These are phyloP conservation scores for Fusarium foetens DNA, from an alignment of 2,329 filamentous ascomycete species.

Conservation along the genomic window DNA sequence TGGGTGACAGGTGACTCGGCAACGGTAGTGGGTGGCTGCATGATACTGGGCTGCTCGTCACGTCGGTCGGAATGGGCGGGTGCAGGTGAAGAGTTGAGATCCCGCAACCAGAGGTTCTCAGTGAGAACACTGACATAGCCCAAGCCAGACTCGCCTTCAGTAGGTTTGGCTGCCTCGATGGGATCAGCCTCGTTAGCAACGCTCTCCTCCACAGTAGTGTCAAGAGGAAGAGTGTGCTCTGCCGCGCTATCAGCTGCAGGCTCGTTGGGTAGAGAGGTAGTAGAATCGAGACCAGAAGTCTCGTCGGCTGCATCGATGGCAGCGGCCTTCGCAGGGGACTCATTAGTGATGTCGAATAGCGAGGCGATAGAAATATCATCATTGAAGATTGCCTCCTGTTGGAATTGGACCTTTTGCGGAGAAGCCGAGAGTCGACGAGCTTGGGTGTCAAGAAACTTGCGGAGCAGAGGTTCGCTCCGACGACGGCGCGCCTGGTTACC, in stretches of 20 bases:
- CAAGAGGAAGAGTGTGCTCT: background rate
- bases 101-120: background rate
- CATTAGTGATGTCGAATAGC: conserved; percentile 1
- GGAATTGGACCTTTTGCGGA: conserved; percentile 42
- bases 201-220: background rate
- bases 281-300: background rate
- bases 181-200: background rate
- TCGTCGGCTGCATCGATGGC: background rate
- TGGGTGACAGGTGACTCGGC: background rate
- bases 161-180: background rate
- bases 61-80: background rate
- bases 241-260: background rate
- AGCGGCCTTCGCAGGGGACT: background rate
- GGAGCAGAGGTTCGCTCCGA: conserved; percentile 50
- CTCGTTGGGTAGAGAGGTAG: background rate
- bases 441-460: conserved; percentile 37
- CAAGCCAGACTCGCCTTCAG: background rate
- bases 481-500: conserved; percentile 43
- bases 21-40: background rate
- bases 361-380: conserved; percentile 24
- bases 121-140: background rate
- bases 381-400: conserved; percentile 32
- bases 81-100: background rate
- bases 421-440: conserved; percentile 46
- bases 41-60: background rate